phyloP scores from a whole-genome alignment of 2,329 filamentous ascomycete species.

The Fusarium burgessii region DNA sequence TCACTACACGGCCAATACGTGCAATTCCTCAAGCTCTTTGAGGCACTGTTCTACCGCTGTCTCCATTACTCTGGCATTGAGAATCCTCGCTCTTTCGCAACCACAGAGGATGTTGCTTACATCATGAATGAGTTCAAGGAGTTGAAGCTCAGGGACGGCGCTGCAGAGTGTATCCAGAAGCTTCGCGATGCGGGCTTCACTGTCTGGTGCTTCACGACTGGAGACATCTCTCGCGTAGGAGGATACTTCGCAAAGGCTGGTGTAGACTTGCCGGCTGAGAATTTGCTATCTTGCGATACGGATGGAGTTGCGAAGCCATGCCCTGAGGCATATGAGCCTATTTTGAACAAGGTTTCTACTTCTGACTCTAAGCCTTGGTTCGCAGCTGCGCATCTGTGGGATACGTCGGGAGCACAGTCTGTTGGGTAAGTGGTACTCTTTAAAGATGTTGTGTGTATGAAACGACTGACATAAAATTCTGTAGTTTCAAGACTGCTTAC shows the following conservation, averaged over 20 bases:
- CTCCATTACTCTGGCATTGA: neutral
- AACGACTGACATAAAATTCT: neutral
- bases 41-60: neutral
- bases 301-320: neutral
- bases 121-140: neutral
- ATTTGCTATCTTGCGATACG: neutral
- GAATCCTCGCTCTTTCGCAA: neutral
- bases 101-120: neutral
- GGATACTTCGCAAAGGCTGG: neutral
- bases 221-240: neutral
- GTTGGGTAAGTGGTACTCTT: neutral
- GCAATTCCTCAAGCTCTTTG: neutral
- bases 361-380: neutral
- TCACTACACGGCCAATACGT: neutral
- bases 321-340: neutral
- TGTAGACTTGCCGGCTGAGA: neutral
- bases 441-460: accelerated
- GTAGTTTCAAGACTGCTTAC: neutral
- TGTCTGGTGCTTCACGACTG: neutral
- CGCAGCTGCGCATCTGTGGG: neutral
- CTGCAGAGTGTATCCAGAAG: neutral
- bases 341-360: neutral
- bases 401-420: neutral
- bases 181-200: neutral
- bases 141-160: neutral